A percentile compares a stretch with the other conserved stretches of the same genome.
Conservation (phyloP, 495 filamentous ascomycete species). For the Penicillium desertorum region DNA sequence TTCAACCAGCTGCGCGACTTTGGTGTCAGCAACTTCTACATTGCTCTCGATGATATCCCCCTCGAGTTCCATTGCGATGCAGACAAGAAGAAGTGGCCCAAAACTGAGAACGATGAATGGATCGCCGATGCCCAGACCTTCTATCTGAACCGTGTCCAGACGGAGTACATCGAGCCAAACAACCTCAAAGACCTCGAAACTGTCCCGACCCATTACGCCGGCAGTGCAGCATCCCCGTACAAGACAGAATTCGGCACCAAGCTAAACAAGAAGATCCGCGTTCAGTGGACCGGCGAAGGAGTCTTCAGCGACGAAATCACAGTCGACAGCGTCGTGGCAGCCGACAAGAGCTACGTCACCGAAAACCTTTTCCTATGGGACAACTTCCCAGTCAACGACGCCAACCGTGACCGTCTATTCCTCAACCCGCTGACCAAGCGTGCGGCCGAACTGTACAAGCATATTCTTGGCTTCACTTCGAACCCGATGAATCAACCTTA, state of each 20-base stretch:
- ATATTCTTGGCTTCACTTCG: slow-evolving; percentile 20
- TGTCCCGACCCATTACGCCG: slow-evolving; percentile 20
- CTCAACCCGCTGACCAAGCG: slow-evolving; percentile 19
- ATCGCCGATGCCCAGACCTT: slow-evolving; percentile 19
- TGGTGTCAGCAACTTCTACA: slow-evolving; percentile 18
- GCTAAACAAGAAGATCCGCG: slow-evolving; percentile 20
- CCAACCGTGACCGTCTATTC: slow-evolving; percentile 17
- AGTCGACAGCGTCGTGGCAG: slow-evolving; percentile 14
- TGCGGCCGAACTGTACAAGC: slow-evolving; percentile 13
- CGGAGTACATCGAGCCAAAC: slow-evolving; percentile 12
- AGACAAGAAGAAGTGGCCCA: slow-evolving; percentile 11
- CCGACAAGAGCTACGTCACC: slow-evolving; percentile 15
- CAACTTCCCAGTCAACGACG: slow-evolving; percentile 23
- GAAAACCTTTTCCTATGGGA: slow-evolving; percentile 21
- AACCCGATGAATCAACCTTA: slow-evolving; percentile 19
- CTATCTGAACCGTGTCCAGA: slow-evolving; percentile 20
- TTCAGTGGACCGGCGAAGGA: slow-evolving; percentile 23
- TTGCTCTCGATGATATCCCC: slow-evolving; percentile 19
- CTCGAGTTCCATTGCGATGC: slow-evolving; percentile 17
- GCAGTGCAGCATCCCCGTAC: slow-evolving; percentile 16
- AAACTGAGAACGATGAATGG: slow-evolving; percentile 2
- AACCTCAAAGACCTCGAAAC: slow-evolving; percentile 18
- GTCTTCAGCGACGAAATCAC: slow-evolving; percentile 22
- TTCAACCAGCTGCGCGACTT: slow-evolving; percentile 17
- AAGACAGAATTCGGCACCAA: slow-evolving; percentile 20